These are phyloP conservation scores for Corymbia calophylla DNA, from an alignment of 441 rosid genomes.

Conservation along the genomic window DNA sequence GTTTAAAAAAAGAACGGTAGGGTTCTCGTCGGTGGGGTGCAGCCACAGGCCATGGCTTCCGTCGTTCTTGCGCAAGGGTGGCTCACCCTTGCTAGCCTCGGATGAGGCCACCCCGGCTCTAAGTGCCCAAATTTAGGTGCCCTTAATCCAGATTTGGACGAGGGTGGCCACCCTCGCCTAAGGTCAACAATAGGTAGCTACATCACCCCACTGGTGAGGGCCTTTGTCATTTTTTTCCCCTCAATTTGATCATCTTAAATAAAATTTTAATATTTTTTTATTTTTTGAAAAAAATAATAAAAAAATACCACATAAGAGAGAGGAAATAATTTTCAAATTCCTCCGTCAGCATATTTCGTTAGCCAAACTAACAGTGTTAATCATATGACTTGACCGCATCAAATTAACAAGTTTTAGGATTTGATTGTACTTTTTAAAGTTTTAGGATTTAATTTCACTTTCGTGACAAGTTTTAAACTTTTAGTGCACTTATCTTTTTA, in stretches of 20 bases:
- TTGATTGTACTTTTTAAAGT: neutral
- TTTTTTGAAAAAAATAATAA: too few species aligned
- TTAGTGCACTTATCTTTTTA: neutral
- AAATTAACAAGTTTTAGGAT: too few species aligned
- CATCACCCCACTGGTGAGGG: accelerated
- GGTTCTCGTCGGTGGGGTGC: neutral
- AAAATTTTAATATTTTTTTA: too few species aligned
- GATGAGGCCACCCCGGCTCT: accelerated
- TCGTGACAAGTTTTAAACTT: accelerated
- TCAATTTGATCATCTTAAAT: too few species aligned
- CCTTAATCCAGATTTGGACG: neutral
- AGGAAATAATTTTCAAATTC: neutral
- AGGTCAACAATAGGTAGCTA: neutral
- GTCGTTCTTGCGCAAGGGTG: accelerated
- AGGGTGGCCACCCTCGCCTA: neutral
- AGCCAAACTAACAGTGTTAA: neutral
- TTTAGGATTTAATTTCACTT: too few species aligned
- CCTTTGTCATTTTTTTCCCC: neutral
- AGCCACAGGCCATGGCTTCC: accelerated
- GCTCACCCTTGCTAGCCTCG: neutral
- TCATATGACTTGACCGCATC: neutral
- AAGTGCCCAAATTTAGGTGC: neutral
- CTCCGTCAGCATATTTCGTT: accelerated
- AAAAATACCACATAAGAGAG: neutral
- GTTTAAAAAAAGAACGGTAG: neutral